Conservation (phyloP, 2,329 filamentous ascomycete genomes). For the Fusarium sacchari region DNA sequence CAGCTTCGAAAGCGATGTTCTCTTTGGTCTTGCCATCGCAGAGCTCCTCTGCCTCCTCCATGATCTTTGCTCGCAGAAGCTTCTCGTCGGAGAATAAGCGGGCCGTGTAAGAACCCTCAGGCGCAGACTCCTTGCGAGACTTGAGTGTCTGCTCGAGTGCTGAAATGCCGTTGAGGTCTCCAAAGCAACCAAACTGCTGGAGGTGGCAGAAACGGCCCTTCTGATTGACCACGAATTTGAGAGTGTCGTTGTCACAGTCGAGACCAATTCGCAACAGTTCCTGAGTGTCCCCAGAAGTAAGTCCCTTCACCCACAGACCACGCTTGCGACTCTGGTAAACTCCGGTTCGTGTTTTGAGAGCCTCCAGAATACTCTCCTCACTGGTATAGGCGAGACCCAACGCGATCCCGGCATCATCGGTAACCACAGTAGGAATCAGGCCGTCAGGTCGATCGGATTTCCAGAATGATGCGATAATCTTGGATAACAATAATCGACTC, state of each 20-base stretch:
- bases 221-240: constrained; percentile 90
- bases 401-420: constrained; percentile 84
- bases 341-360: constrained; percentile 78
- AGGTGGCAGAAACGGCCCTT: constrained; percentile 95
- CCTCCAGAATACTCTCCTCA: constrained; percentile 87
- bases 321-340: constrained; percentile 97
- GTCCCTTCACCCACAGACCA: constrained; percentile 96
- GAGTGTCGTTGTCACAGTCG: constrained; percentile 93
- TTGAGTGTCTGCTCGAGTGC: constrained; percentile 88
- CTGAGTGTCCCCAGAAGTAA: constrained; percentile 92
- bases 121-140: constrained; percentile 83
- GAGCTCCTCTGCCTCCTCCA: constrained; percentile 97
- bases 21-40: constrained; percentile 85
- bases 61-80: constrained; percentile 92
- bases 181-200: constrained; percentile 92
- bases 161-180: constrained; percentile 81
- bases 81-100: constrained; percentile 92
- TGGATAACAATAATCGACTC: constrained; percentile 67
- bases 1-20: constrained; percentile 92
- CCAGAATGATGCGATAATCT: constrained; percentile 78
- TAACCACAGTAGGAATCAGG: constrained; percentile 89
- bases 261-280: constrained; percentile 84
- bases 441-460: constrained; percentile 85
- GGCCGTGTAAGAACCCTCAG: constrained; percentile 91
- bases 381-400: constrained; percentile 95